These are phyloP conservation scores for Penicillium alfredii DNA, from an alignment of 495 filamentous ascomycete genomes.

Conservation along the genomic window DNA sequence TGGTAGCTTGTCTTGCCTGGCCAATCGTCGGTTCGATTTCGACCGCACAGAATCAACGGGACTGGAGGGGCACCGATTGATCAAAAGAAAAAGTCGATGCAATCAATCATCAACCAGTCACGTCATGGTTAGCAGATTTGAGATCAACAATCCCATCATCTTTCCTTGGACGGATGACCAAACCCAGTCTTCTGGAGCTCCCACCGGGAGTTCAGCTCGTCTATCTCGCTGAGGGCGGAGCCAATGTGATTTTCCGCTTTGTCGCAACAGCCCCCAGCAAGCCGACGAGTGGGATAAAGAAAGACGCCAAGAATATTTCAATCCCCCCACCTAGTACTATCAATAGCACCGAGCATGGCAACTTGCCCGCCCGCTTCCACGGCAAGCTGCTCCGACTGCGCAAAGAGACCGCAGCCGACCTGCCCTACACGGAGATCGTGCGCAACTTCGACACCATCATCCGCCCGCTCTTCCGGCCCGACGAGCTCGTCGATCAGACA, in stretches of 20 bases:
- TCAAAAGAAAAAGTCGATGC: conserved; percentile 1
- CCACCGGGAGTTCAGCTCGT: conserved; percentile 37
- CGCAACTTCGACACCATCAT: conserved; percentile 54
- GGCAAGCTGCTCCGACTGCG: conserved; percentile 60
- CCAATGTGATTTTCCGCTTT: conserved; percentile 65
- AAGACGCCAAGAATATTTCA: conserved; percentile 4
- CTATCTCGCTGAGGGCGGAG: conserved; percentile 62
- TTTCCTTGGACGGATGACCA: conserved; percentile 31
- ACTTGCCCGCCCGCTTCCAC: conserved; percentile 26
- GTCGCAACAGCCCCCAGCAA: conserved; percentile 23
- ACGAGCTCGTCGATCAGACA: conserved; percentile 55
- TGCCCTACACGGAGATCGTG: conserved; percentile 49
- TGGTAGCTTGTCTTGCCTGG: conserved; percentile 9
- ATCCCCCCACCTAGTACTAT: neutral
- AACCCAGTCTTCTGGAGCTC: conserved; percentile 35
- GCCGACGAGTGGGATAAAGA: conserved; percentile 9
- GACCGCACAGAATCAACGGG: too few species aligned
- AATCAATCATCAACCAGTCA: conserved; percentile 1
- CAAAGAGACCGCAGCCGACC: conserved; percentile 53
- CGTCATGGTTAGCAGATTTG: conserved; percentile 6
- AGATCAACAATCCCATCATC: conserved; percentile 1
- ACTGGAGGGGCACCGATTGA: too few species aligned
- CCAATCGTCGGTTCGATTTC: too few species aligned
- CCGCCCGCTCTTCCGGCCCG: conserved; percentile 49
- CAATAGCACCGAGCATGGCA: conserved; percentile 5